These are phyloP conservation scores for Clarireedia hainanense DNA, from an alignment of 2,329 filamentous ascomycete species.

Conservation along the genomic window DNA sequence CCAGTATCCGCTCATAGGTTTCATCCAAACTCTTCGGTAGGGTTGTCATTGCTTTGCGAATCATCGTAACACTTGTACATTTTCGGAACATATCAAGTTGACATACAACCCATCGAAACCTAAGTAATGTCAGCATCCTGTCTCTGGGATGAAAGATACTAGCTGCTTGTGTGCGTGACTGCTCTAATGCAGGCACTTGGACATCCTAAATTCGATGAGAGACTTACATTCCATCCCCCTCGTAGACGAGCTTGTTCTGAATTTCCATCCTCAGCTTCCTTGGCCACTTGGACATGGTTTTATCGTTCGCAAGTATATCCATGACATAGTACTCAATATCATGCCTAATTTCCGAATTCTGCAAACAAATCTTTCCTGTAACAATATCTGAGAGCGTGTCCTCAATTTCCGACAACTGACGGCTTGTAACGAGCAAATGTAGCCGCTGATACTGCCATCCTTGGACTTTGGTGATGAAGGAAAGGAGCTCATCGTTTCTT, in stretches of 20 bases:
- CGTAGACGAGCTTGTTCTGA: constrained; percentile 19
- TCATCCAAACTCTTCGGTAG: constrained; percentile 30
- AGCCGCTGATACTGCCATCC: constrained; percentile 13
- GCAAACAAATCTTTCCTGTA: constrained; percentile 14
- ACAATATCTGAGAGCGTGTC: constrained; percentile 20
- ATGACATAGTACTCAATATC: constrained; percentile 27
- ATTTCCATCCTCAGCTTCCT: constrained; percentile 23
- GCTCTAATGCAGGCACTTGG: not conserved
- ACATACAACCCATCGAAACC: constrained; percentile 32
- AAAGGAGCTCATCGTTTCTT: constrained; percentile 22
- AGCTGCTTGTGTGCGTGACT: not conserved
- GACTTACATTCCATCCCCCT: constrained; percentile 30
- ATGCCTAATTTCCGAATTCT: constrained; percentile 13
- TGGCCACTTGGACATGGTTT: constrained; percentile 22
- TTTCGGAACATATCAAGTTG: constrained; percentile 26
- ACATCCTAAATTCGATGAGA: too few species aligned
- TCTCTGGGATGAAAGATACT: not conserved
- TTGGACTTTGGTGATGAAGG: constrained; percentile 21
- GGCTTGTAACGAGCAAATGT: constrained; percentile 28
- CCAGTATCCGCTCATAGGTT: constrained; percentile 31
- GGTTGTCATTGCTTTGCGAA: constrained; percentile 26
- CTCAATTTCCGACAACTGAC: constrained; percentile 29
- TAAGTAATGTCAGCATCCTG: constrained; percentile 9
- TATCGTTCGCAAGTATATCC: constrained; percentile 20
- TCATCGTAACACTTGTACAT: constrained; percentile 17